These are phyloP conservation scores for Plasmodium sp. DNA, from an alignment of 169 alveolate species.

Conservation along the genomic window DNA sequence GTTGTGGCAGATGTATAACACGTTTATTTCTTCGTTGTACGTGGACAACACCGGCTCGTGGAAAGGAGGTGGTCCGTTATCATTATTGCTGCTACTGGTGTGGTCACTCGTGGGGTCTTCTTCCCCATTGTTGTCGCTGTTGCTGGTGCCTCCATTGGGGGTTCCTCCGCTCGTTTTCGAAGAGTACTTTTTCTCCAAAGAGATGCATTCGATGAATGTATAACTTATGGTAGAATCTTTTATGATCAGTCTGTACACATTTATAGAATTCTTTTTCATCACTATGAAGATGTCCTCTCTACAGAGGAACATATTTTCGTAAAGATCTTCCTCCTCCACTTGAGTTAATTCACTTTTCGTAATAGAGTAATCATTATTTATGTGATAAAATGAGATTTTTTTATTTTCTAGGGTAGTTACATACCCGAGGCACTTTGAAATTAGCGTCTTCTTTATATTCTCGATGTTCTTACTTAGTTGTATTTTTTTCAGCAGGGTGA, in stretches of 20 bases:
- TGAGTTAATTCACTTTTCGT: slow-evolving; percentile 32
- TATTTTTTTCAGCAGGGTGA: slow-evolving; percentile 24
- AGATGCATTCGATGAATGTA: slow-evolving; percentile 15
- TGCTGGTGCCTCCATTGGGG: background rate
- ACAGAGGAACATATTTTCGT: slow-evolving; percentile 44
- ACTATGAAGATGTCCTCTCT: slow-evolving; percentile 29
- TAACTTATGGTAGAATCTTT: slow-evolving; percentile 10
- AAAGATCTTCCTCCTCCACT: background rate
- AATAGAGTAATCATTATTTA: slow-evolving; percentile 36
- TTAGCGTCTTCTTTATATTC: slow-evolving; percentile 47
- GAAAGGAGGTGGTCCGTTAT: background rate
- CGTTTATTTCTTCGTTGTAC: slow-evolving; percentile 51
- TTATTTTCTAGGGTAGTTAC: slow-evolving; percentile 64
- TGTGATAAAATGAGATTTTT: slow-evolving; percentile 28
- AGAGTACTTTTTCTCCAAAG: background rate
- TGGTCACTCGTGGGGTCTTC: background rate
- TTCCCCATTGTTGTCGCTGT: background rate
- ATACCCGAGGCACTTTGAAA: slow-evolving; percentile 21
- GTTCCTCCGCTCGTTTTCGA: background rate
- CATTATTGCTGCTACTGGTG: background rate
- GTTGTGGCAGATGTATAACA: slow-evolving; percentile 47
- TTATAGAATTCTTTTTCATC: slow-evolving; percentile 17
- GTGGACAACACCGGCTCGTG: slow-evolving; percentile 26
- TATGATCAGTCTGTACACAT: slow-evolving; percentile 29
- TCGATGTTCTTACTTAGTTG: slow-evolving; percentile 35